These are phyloP conservation scores for Xylariaceae sp. DNA, from an alignment of 2,329 filamentous ascomycete species.

Conservation along the genomic window DNA sequence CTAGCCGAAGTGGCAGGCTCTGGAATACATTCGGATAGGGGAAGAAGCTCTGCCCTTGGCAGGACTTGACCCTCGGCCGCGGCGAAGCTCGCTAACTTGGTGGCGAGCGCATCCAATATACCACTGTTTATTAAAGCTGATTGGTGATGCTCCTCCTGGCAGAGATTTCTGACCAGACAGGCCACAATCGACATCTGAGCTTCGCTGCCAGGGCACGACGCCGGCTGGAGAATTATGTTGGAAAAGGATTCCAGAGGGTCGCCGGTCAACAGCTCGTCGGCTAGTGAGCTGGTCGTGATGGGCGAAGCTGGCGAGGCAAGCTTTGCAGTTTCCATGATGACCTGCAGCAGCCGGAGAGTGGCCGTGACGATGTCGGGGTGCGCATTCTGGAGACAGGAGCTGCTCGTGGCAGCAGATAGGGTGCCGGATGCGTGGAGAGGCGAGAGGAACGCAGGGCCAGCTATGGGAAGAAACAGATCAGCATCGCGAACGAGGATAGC, in stretches of 20 bases:
- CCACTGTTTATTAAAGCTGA: slow-evolving; percentile 63
- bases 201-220: slow-evolving; percentile 44
- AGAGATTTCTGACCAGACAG: slow-evolving; percentile 49
- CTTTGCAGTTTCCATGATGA: slow-evolving; percentile 58
- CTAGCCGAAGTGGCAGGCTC: slow-evolving; percentile 50
- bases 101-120: slow-evolving; percentile 70
- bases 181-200: slow-evolving; percentile 56
- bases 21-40: slow-evolving; percentile 51
- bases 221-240: slow-evolving; percentile 55
- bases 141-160: slow-evolving; percentile 62
- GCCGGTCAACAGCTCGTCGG: slow-evolving; percentile 57
- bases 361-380: slow-evolving; percentile 62
- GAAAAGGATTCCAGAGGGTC: slow-evolving; percentile 55
- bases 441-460: slow-evolving; percentile 69
- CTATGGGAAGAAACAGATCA: slow-evolving; percentile 35
- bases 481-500: slow-evolving; percentile 7
- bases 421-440: slow-evolving; percentile 63
- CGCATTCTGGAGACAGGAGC: slow-evolving; percentile 58
- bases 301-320: slow-evolving; percentile 45
- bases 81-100: slow-evolving; percentile 63
- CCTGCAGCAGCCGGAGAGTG: slow-evolving; percentile 66
- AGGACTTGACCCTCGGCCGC: slow-evolving; percentile 62
- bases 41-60: slow-evolving; percentile 51
- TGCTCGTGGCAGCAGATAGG: slow-evolving; percentile 62
- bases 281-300: slow-evolving; percentile 43